Conservation (phyloP, 495 filamentous ascomycete genomes). For the Parathielavia hyrcaniae region DNA sequence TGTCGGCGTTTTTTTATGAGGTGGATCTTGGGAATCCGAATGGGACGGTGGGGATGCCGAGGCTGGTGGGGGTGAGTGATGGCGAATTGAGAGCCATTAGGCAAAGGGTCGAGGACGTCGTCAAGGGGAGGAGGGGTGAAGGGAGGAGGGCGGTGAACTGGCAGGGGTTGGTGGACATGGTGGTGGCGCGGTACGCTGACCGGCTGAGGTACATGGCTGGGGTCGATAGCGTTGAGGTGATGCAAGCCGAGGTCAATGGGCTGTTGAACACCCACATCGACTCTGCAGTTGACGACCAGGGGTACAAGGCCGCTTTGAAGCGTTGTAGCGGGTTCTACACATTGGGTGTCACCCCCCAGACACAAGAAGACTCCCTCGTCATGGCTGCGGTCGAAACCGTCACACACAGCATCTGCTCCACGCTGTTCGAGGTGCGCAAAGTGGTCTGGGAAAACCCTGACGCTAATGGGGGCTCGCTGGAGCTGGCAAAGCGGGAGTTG, state of each 20-base stretch:
- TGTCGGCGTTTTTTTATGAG: conserved; percentile 52
- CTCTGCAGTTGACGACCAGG: conserved; percentile 37
- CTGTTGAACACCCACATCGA: conserved; percentile 48
- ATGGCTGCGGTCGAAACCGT: conserved; percentile 44
- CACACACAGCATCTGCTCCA: conserved; percentile 45
- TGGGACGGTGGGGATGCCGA: conserved; percentile 18
- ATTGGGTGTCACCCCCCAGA: conserved; percentile 17
- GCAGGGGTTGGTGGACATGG: conserved; percentile 57
- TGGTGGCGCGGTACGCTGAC: conserved; percentile 52
- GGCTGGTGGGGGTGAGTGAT: conserved; percentile 37
- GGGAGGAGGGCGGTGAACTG: conserved; percentile 41
- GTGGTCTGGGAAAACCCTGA: conserved; percentile 19
- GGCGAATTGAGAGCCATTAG: conserved; percentile 40
- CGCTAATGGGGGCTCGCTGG: conserved; percentile 9
- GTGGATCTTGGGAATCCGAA: conserved; percentile 46
- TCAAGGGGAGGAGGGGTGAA: conserved; percentile 24
- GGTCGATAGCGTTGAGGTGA: conserved; percentile 28
- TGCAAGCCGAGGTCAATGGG: conserved; percentile 43
- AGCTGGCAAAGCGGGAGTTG: conserved; percentile 23
- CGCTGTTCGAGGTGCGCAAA: conserved; percentile 40
- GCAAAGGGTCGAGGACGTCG: conserved; percentile 37
- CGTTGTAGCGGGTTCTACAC: conserved; percentile 49
- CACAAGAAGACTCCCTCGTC: conserved; percentile 35
- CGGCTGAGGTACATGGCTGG: conserved; percentile 46
- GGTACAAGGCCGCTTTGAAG: conserved; percentile 36